These are phyloP conservation scores for Mycena belliarum DNA, from an alignment of 768 basidiomycete genomes.

Conservation along the genomic window DNA sequence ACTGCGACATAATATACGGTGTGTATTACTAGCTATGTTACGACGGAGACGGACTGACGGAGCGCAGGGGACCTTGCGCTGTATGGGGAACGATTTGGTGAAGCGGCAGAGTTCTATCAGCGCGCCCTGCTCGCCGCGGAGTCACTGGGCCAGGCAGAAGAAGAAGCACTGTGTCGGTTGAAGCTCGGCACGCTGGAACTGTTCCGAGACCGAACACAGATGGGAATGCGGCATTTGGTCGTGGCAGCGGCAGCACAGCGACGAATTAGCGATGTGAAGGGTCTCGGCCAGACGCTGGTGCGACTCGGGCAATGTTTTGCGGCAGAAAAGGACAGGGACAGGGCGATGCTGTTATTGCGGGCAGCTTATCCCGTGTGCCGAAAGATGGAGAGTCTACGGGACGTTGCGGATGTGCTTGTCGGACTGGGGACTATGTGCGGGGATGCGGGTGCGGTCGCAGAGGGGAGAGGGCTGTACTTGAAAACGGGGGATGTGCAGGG, in stretches of 20 bases:
- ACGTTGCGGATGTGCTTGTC: slow-evolving; percentile 8
- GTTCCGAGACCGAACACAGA: slow-evolving; percentile 2
- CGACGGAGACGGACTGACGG: neutral
- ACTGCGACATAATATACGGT: slow-evolving; percentile 20
- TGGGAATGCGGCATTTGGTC: slow-evolving; percentile 16
- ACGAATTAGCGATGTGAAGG: slow-evolving; percentile 17
- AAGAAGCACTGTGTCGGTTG: slow-evolving; percentile 12
- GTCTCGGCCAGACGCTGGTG: slow-evolving; percentile 18
- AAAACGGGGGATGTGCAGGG: slow-evolving; percentile 10
- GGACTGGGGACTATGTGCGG: slow-evolving; percentile 11
- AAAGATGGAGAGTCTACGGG: slow-evolving; percentile 7
- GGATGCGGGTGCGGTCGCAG: slow-evolving; percentile 1
- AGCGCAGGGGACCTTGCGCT: slow-evolving; percentile 17
- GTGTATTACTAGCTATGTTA: neutral
- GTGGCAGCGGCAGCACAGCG: slow-evolving; percentile 17
- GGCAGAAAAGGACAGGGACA: slow-evolving; percentile 1
- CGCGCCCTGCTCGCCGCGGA: slow-evolving; percentile 12
- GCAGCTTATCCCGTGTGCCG: slow-evolving; percentile 17
- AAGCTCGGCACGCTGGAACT: slow-evolving; percentile 19
- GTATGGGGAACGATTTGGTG: slow-evolving; percentile 4
- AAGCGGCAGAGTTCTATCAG: slow-evolving; percentile 11
- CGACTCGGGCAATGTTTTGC: slow-evolving; percentile 17
- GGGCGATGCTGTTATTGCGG: slow-evolving; percentile 13
- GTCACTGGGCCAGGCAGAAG: slow-evolving; percentile 11
- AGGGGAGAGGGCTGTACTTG: slow-evolving; percentile 9